phyloP scores from a whole-genome alignment of 2,329 filamentous ascomycete genomes.

The Fusarium burgessii region DNA sequence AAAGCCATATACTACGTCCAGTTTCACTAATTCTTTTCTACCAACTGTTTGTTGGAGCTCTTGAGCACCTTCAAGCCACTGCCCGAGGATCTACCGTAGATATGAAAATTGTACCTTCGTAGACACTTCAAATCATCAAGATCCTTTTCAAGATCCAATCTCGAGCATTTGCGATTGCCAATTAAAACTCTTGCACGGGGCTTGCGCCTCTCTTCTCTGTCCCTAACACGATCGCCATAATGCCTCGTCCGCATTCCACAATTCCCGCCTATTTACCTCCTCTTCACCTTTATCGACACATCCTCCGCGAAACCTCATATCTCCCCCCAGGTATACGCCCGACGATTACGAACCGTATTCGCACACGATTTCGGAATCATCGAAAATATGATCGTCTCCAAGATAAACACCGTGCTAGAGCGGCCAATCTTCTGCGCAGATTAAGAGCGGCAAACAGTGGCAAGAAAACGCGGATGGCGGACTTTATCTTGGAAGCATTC shows the following conservation, averaged over 20 bases:
- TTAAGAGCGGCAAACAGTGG: slow-evolving; percentile 67
- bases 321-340: slow-evolving; percentile 64
- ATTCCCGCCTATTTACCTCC: slow-evolving; percentile 45
- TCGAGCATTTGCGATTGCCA: not conserved
- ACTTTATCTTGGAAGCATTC: slow-evolving; percentile 63
- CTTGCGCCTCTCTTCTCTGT: slow-evolving; percentile 5
- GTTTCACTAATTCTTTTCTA: not conserved
- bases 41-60: not conserved
- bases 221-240: slow-evolving; percentile 18
- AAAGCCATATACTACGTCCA: not conserved
- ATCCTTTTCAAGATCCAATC: not conserved
- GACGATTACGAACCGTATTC: slow-evolving; percentile 58
- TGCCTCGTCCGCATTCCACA: slow-evolving; percentile 47
- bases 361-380: slow-evolving; percentile 60
- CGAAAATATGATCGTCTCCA: slow-evolving; percentile 46
- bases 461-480: slow-evolving; percentile 59
- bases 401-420: slow-evolving; percentile 54
- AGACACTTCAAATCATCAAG: not conserved
- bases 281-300: slow-evolving; percentile 65
- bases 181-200: not conserved
- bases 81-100: slow-evolving; percentile 34
- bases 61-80: not conserved
- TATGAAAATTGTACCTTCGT: slow-evolving; percentile 13
- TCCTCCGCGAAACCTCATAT: slow-evolving; percentile 72
- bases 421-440: slow-evolving; percentile 57